phyloP scores from a whole-genome alignment of 371 early-diverging fungal species.

The Mortierella sp. region DNA sequence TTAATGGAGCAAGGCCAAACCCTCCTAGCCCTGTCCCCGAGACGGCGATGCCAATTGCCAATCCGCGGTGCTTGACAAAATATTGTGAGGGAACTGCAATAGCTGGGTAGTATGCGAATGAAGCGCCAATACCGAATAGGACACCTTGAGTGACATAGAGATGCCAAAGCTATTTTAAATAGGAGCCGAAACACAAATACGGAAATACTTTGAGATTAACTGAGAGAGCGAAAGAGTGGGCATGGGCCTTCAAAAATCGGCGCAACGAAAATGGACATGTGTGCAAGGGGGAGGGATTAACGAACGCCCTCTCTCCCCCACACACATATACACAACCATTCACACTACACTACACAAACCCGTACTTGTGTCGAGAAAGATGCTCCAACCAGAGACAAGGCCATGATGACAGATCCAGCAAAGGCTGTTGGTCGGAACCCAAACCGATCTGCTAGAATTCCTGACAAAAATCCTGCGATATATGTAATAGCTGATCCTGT shows the following conservation, averaged over 20 bases:
- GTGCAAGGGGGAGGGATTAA: no score
- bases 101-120: conserved; percentile 68
- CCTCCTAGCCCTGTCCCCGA: conserved; percentile 76
- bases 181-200: background rate
- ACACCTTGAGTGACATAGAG: conserved; percentile 78
- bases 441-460: conserved; percentile 57
- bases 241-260: no score
- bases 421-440: conserved; percentile 59
- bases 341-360: background rate
- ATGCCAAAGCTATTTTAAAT: conserved; percentile 67
- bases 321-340: no score
- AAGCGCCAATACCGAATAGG: conserved; percentile 73
- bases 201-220: background rate
- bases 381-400: conserved; percentile 57
- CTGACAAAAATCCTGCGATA: conserved; percentile 60
- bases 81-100: conserved; percentile 67
- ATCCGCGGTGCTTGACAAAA: conserved; percentile 65
- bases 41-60: conserved; percentile 76
- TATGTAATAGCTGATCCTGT: conserved; percentile 58
- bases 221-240: background rate
- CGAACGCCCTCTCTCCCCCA: no score
- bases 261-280: no score
- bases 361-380: conserved; percentile 43
- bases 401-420: conserved; percentile 54
- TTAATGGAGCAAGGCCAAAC: conserved; percentile 56